Evolutionary conservation across 768 basidiomycete genomes (phyloP).

Genomic region (Termitomyces sp.): DNA sequence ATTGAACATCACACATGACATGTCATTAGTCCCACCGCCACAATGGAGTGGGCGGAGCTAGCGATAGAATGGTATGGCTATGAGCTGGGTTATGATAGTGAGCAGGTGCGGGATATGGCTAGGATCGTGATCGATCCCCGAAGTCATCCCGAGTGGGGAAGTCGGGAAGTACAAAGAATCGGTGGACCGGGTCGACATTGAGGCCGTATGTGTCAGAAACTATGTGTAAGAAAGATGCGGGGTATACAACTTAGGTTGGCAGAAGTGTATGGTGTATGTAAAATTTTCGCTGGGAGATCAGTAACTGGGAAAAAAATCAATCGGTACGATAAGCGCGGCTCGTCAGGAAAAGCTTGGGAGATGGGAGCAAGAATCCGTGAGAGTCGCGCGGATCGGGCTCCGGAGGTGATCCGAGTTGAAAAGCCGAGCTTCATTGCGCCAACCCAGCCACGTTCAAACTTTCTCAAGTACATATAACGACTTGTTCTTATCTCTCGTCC

Average conservation of each 20-base stretch:
- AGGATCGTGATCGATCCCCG: constrained; percentile 34
- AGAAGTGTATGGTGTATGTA: no score
- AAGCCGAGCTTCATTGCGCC: constrained; percentile 9
- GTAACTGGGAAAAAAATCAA: background rate
- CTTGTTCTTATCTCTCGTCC: constrained; percentile 15
- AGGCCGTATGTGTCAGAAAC: constrained; percentile 9
- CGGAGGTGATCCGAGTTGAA: constrained; percentile 19
- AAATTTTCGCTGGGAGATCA: no score
- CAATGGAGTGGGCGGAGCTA: constrained; percentile 46
- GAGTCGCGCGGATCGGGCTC: constrained; percentile 15
- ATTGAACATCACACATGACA: background rate
- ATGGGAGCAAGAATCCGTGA: constrained; percentile 11
- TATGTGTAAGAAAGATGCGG: background rate
- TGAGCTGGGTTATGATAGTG: constrained; percentile 57
- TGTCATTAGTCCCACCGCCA: constrained; percentile 40
- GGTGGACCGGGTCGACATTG: constrained; percentile 26
- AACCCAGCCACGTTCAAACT: constrained; percentile 18
- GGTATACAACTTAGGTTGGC: background rate
- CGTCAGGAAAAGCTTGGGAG: background rate
- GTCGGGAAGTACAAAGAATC: constrained; percentile 33
- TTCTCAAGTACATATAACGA: constrained; percentile 17
- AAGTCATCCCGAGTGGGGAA: constrained; percentile 49
- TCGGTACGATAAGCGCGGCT: constrained; percentile 12
- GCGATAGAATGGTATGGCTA: constrained; percentile 54
- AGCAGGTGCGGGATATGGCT: constrained; percentile 42